phyloP scores from a whole-genome alignment of 495 filamentous ascomycete genomes.

The Hypoxylon intermedium region DNA sequence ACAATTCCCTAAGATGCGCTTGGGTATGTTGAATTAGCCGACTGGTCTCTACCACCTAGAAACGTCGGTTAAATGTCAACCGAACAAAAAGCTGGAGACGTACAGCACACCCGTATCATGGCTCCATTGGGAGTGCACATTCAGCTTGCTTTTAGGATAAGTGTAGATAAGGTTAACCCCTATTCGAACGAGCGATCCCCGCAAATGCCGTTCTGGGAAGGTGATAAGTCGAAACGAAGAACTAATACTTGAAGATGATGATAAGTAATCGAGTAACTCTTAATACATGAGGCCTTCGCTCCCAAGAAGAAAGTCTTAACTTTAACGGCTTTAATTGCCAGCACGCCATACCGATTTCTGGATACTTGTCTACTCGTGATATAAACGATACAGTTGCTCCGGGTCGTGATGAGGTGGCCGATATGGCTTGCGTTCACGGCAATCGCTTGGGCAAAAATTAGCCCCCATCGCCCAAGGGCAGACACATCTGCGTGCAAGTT shows the following conservation, averaged over 20 bases:
- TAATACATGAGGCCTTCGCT: too few relatives aligned
- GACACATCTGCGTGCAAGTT: conserved; percentile 38
- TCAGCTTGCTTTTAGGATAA: background rate
- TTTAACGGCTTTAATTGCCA: too few relatives aligned
- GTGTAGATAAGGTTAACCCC: conserved; percentile 14
- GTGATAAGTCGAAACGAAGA: conserved; percentile 6
- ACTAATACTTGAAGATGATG: background rate
- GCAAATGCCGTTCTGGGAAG: conserved; percentile 16
- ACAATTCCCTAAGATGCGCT: too few relatives aligned
- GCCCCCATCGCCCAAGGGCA: conserved; percentile 7
- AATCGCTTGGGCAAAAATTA: background rate
- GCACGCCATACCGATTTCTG: too few relatives aligned
- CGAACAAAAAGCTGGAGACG: background rate
- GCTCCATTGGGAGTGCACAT: background rate
- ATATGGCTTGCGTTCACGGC: background rate
- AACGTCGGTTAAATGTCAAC: conserved; percentile 24
- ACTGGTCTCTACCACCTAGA: background rate
- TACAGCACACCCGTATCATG: background rate
- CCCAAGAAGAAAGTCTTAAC: too few relatives aligned
- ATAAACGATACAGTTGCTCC: background rate
- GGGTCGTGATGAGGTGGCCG: background rate
- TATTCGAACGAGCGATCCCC: background rate
- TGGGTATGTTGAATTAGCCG: conserved; percentile 8
- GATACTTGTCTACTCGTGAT: background rate
- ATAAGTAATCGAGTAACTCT: too few relatives aligned